Percentiles rank a stretch among this genome's conserved stretches.
Conservation (phyloP, 2,329 filamentous ascomycete genomes). For the Clarireedia hainanense region DNA sequence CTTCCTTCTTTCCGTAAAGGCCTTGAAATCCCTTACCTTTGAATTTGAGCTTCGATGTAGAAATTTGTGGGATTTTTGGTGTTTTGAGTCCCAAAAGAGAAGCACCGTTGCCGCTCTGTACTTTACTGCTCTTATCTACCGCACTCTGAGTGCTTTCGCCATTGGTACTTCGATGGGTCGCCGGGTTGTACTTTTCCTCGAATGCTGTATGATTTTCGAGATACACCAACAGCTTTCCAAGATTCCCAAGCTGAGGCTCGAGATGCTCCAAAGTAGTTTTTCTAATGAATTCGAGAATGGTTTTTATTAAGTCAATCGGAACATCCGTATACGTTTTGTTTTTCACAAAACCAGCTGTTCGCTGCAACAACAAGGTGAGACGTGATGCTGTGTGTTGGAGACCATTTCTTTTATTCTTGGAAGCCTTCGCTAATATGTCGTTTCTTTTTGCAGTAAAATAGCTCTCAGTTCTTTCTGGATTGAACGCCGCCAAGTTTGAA, state of each 20-base stretch:
- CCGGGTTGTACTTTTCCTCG: slow-evolving; percentile 8
- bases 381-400: slow-evolving; percentile 23
- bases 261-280: slow-evolving; percentile 1
- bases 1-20: slow-evolving; percentile 3
- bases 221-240: slow-evolving; percentile 10
- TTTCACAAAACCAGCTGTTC: slow-evolving; percentile 23
- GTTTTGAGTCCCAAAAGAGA: slow-evolving; percentile 9
- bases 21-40: not conserved
- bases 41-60: slow-evolving; percentile 8
- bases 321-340: slow-evolving; percentile 20
- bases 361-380: slow-evolving; percentile 22
- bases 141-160: not conserved
- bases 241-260: slow-evolving; percentile 9
- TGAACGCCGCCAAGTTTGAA: slow-evolving; percentile 24
- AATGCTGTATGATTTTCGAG: slow-evolving; percentile 2
- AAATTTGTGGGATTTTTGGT: slow-evolving; percentile 8
- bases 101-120: not conserved
- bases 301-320: slow-evolving; percentile 22
- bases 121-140: not conserved
- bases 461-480: slow-evolving; percentile 11
- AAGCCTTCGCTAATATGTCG: slow-evolving; percentile 17
- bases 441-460: slow-evolving; percentile 19
- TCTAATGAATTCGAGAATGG: slow-evolving; percentile 18
- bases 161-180: not conserved
- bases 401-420: slow-evolving; percentile 21